Conservation (phyloP, 2,329 filamentous ascomycete species). For the Pestalotiopsis sp. region DNA sequence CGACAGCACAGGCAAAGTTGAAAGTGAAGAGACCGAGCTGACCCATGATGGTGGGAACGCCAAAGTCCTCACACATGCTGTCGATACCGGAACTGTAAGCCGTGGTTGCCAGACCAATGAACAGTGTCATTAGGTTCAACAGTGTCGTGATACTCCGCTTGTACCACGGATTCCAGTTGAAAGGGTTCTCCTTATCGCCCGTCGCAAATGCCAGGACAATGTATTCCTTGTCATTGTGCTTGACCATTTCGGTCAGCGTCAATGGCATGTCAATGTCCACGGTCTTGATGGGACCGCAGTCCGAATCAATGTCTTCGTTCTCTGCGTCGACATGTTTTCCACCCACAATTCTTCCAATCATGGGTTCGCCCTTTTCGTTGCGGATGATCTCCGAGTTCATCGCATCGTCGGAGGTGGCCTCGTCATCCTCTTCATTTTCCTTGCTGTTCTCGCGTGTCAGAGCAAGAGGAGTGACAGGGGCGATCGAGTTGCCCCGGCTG, state of each 20-base stretch:
- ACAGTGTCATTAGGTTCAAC: slow-evolving; percentile 52
- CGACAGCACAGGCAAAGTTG: slow-evolving; percentile 48
- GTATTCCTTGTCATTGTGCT: slow-evolving; percentile 42
- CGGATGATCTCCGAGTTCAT: neutral
- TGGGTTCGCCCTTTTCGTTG: slow-evolving; percentile 18
- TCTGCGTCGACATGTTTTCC: slow-evolving; percentile 35
- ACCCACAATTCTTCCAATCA: slow-evolving; percentile 36
- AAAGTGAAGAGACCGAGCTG: slow-evolving; percentile 50
- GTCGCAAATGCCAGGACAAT: slow-evolving; percentile 46
- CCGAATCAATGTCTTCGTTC: slow-evolving; percentile 30
- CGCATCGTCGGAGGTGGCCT: neutral
- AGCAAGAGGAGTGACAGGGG: neutral
- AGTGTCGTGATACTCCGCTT: slow-evolving; percentile 46
- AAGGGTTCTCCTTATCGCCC: slow-evolving; percentile 49
- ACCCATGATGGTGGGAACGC: slow-evolving; percentile 40
- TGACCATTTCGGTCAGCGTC: slow-evolving; percentile 42
- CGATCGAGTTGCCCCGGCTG: neutral
- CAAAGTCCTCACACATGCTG: slow-evolving; percentile 44
- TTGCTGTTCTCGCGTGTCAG: slow-evolving; percentile 3
- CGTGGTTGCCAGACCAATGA: slow-evolving; percentile 54
- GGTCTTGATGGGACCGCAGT: slow-evolving; percentile 37
- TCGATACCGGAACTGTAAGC: slow-evolving; percentile 50
- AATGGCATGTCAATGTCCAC: slow-evolving; percentile 50
- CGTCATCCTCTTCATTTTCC: neutral
- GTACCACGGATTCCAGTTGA: slow-evolving; percentile 46